Conservation (phyloP, 108 stramenopile genomes). For the Skeletonema potamos region DNA sequence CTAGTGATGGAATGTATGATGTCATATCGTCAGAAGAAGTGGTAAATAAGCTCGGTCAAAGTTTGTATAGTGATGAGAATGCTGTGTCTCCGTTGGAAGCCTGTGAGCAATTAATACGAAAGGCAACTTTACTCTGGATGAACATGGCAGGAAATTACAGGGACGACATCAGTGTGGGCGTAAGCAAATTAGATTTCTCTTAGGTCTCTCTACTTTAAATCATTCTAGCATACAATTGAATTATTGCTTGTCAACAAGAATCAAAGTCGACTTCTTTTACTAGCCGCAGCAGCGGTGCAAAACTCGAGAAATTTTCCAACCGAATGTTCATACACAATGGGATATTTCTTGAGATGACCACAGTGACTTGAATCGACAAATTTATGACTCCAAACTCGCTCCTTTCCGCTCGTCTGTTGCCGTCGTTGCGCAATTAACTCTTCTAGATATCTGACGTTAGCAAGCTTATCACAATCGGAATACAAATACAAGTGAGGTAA, state of each 20-base stretch:
- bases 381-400: constrained; percentile 34
- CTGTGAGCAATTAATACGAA: constrained; percentile 42
- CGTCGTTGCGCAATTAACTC: constrained; percentile 50
- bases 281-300: constrained; percentile 9
- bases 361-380: constrained; percentile 70
- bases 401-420: constrained; percentile 16
- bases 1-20: constrained; percentile 77
- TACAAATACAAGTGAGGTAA: constrained; percentile 72
- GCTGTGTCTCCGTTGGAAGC: constrained; percentile 4
- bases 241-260: neutral
- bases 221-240: neutral
- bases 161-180: constrained; percentile 40
- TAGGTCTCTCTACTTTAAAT: neutral
- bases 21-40: constrained; percentile 24
- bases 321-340: constrained; percentile 38
- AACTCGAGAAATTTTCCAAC: constrained; percentile 13
- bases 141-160: constrained; percentile 15
- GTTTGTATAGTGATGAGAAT: constrained; percentile 16
- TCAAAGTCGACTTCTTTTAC: neutral
- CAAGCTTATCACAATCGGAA: constrained; percentile 59
- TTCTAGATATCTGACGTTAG: constrained; percentile 38
- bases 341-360: constrained; percentile 61
- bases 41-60: constrained; percentile 21
- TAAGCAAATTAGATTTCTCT: constrained; percentile 28
- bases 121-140: constrained; percentile 31